phyloP scores from a whole-genome alignment of 108 stramenopile species.

The Cyclotella baltica region DNA sequence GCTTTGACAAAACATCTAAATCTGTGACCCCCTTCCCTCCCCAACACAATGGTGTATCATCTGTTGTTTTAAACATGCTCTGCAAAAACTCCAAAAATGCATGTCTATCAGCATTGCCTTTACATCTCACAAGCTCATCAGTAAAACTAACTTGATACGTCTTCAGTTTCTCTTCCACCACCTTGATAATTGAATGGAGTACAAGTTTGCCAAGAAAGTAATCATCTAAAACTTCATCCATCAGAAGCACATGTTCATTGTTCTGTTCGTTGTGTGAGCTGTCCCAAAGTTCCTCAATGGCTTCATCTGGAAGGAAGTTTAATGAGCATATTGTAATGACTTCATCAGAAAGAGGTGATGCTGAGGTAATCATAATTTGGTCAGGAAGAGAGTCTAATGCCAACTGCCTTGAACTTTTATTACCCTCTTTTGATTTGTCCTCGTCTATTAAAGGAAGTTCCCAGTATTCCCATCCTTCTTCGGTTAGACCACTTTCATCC shows the following conservation, averaged over 20 bases:
- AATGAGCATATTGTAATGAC: slow-evolving; percentile 68
- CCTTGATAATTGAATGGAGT: slow-evolving; percentile 55
- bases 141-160: slow-evolving; percentile 26
- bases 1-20: slow-evolving; percentile 19
- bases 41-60: slow-evolving; percentile 29
- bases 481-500: slow-evolving; percentile 33
- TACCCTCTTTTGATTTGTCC: background rate
- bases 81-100: slow-evolving; percentile 25
- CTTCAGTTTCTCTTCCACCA: slow-evolving; percentile 47
- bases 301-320: slow-evolving; percentile 72
- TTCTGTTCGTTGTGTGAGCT: slow-evolving; percentile 45
- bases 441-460: slow-evolving; percentile 22
- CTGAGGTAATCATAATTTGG: slow-evolving; percentile 26
- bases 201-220: slow-evolving; percentile 78
- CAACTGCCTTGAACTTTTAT: slow-evolving; percentile 1
- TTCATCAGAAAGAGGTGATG: slow-evolving; percentile 60
- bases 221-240: slow-evolving; percentile 55
- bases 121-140: background rate
- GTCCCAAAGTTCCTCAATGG: slow-evolving; percentile 57
- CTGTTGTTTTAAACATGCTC: slow-evolving; percentile 3
- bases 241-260: slow-evolving; percentile 23
- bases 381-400: slow-evolving; percentile 34
- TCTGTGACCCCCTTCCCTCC: slow-evolving; percentile 29
- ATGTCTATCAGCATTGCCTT: slow-evolving; percentile 13
- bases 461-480: slow-evolving; percentile 58